A percentile compares a stretch with the other conserved stretches of the same genome.
phyloP scores from a whole-genome alignment of 257 asterid species.

The Coffea eugenioides region DNA sequence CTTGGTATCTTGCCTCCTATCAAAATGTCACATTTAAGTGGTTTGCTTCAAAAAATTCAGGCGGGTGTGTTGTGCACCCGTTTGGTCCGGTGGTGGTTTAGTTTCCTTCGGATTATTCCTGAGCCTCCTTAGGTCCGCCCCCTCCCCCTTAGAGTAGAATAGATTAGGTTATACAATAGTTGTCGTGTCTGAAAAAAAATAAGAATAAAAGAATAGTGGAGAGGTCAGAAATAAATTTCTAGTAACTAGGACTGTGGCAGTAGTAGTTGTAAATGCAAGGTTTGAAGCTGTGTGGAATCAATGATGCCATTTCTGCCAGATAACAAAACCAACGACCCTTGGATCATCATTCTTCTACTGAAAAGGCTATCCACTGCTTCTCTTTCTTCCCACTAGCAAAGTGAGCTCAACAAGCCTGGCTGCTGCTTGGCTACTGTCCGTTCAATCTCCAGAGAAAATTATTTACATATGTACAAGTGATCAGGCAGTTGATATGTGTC shows the following conservation, averaged over 20 bases:
- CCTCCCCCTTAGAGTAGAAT: no score
- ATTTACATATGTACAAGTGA: not conserved
- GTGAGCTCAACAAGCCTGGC: not conserved
- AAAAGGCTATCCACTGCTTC: constrained; percentile 31
- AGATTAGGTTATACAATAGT: no score
- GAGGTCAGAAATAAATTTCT: not conserved
- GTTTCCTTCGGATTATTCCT: no score
- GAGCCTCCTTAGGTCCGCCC: no score
- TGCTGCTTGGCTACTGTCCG: constrained; percentile 12
- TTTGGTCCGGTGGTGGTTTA: no score
- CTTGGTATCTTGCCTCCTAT: no score
- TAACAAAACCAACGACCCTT: constrained; percentile 14
- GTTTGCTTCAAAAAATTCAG: no score
- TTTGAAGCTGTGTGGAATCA: constrained; percentile 16
- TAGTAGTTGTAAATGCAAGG: constrained; percentile 1
- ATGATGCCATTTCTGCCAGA: constrained; percentile 11
- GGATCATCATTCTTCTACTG: constrained; percentile 30
- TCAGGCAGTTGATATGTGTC: not conserved
- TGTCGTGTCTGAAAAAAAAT: no score
- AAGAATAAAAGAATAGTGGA: not conserved
- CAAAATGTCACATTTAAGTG: no score
- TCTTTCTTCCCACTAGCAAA: constrained; percentile 32
- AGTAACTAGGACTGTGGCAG: not conserved
- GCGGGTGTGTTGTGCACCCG: no score
- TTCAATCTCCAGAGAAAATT: not conserved